These are phyloP conservation scores for Diaporthe sp. DNA, from an alignment of 2,329 filamentous ascomycete genomes.

Conservation along the genomic window DNA sequence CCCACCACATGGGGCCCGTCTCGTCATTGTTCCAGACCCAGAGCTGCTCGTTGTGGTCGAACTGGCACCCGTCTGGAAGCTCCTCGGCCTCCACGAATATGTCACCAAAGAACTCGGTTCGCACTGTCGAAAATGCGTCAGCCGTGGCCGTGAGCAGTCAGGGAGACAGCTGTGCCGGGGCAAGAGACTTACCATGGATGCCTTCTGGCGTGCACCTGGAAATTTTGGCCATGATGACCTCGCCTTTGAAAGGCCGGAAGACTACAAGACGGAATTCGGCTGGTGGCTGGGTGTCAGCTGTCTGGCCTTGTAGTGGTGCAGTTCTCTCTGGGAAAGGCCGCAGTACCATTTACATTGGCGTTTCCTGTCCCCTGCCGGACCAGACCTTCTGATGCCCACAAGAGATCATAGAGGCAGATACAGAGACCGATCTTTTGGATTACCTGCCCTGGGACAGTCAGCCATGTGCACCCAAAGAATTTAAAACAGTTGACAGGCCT, in stretches of 20 bases:
- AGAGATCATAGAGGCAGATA: conserved; percentile 90
- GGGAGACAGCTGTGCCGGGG: no score
- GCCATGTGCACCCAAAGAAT: not conserved
- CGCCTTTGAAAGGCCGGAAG: conserved; percentile 95
- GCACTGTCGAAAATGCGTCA: conserved; percentile 61
- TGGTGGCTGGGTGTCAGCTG: conserved; percentile 48
- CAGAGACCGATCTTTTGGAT: conserved; percentile 96
- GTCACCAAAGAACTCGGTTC: conserved; percentile 93
- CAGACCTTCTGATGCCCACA: conserved; percentile 89
- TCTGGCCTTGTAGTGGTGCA: not conserved
- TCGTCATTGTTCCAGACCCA: conserved; percentile 88
- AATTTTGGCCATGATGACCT: conserved; percentile 89
- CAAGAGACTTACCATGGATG: conserved; percentile 68
- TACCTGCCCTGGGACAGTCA: conserved; percentile 59
- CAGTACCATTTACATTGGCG: conserved; percentile 89
- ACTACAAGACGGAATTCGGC: conserved; percentile 95
- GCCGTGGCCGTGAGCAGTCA: not conserved
- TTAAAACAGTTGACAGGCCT: not conserved
- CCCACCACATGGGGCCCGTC: conserved; percentile 79
- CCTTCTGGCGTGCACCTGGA: conserved; percentile 77
- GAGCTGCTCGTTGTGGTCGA: conserved; percentile 78
- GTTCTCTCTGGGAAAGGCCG: no score
- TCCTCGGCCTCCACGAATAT: conserved; percentile 82
- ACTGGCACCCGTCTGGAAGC: conserved; percentile 80
- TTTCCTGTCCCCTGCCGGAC: conserved; percentile 93